Conservation (phyloP, 176 grass and related monocot species). For the Calamus simplicifolius region DNA sequence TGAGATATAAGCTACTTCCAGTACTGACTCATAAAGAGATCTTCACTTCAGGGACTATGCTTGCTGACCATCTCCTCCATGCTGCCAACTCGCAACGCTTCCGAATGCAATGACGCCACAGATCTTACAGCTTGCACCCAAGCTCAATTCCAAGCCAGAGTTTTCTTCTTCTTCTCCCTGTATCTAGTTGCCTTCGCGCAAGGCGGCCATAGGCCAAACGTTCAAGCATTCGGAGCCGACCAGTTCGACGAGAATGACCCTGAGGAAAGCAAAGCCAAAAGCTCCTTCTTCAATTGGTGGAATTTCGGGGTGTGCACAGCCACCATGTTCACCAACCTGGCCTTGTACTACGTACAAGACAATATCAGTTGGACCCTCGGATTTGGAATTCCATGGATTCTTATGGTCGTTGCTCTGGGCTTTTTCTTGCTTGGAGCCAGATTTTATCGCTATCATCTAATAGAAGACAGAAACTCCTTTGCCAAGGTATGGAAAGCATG, state of each 20-base stretch:
- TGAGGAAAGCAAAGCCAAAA: constrained; percentile 29
- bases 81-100: constrained; percentile 1
- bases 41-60: constrained; percentile 27
- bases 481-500: constrained; percentile 10
- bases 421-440: constrained; percentile 39
- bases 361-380: constrained; percentile 57
- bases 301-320: constrained; percentile 54
- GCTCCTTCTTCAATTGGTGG: constrained; percentile 90
- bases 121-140: constrained; percentile 1
- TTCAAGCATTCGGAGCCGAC: constrained; percentile 27
- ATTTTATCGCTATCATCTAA: constrained; percentile 39
- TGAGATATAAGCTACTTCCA: constrained; percentile 16
- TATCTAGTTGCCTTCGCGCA: constrained; percentile 58
- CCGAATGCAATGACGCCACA: neutral
- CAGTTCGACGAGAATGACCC: constrained; percentile 54
- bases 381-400: constrained; percentile 56
- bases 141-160: constrained; percentile 19
- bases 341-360: constrained; percentile 60
- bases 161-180: constrained; percentile 50
- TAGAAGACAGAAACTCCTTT: constrained; percentile 30
- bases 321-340: constrained; percentile 28
- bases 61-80: constrained; percentile 35
- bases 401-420: constrained; percentile 30
- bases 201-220: constrained; percentile 50
- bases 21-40: neutral